Evolutionary conservation across 371 early-diverging fungal genomes (phyloP), one percentile per base, ranked within the genome.

Genomic region (Rhizopus microsporus): DNA sequence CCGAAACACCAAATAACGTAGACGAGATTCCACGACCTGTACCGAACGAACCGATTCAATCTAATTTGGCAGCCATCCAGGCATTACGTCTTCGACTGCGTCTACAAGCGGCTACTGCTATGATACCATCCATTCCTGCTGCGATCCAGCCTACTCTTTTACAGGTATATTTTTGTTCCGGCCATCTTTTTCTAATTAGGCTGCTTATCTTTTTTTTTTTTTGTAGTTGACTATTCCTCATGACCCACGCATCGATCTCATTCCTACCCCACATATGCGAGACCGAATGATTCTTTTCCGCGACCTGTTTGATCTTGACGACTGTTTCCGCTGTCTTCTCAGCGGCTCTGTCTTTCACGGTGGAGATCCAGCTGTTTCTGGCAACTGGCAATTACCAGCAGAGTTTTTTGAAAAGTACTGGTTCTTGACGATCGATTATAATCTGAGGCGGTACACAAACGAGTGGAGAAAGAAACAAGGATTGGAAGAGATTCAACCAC

Each of bases 201-300:
- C 3, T 17, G 23, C 16, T 15, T 45, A 23, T 31, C 30, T 16
- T 37, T 33, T 51, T 33, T 34, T 9, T 48, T 48, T 35, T 38
- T 46, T 57, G 5, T 56, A 77, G 72, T 61, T 75, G 12, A 74
- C 79, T 2, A 67, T 83, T 37, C 83, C 85, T 5, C 85, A 85
- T 50, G 85, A 85, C 37, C 71, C 85, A 13, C 76, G 85, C 13
- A 85, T 85, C 30, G 85, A 85, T 42, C 57, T 82, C 43, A 74
- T 85, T 34, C 83, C 85, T n/a, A 78, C 82, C 23, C 74, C 77
- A 13, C 79, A 80, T 44, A 78, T 83, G 65, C 75, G 85, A 13
- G 85, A 83, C 17, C 68, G 82, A 59, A 83, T 85, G 83, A 85
- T 85, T 45, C 37, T 85, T 6, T 83, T 80, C 51, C 70, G 81